These are phyloP conservation scores for Emericellopsis terricola DNA, from an alignment of 495 filamentous ascomycete species.

Conservation along the genomic window DNA sequence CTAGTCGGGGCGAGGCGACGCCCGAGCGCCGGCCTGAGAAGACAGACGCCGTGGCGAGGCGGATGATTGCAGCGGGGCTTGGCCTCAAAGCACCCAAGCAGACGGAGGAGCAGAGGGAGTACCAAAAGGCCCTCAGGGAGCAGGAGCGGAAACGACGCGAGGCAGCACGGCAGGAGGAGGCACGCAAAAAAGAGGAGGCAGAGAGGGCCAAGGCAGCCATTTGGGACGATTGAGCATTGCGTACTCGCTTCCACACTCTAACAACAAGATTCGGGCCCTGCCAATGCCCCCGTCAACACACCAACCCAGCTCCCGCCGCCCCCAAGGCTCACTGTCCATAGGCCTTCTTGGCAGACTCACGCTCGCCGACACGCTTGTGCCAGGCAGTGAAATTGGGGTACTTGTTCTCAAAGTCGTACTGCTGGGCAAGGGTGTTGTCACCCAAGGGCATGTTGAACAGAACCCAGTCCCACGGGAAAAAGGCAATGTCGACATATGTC, in stretches of 20 bases:
- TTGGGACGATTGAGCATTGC: slow-evolving; percentile 69
- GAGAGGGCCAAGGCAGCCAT: slow-evolving; percentile 56
- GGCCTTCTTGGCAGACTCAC: not conserved
- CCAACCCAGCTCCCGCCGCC: too few relatives aligned
- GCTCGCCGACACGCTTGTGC: slow-evolving; percentile 5
- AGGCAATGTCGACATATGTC: slow-evolving; percentile 17
- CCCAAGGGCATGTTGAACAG: not conserved
- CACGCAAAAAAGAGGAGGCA: slow-evolving; percentile 40
- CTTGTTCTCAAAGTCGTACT: slow-evolving; percentile 5
- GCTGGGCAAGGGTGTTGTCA: not conserved
- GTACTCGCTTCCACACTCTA: too few relatives aligned
- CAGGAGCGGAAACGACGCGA: slow-evolving; percentile 68
- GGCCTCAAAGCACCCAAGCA: slow-evolving; percentile 63
- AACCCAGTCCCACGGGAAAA: slow-evolving; percentile 11
- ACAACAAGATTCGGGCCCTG: too few relatives aligned
- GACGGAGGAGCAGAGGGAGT: slow-evolving; percentile 78
- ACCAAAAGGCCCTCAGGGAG: slow-evolving; percentile 68
- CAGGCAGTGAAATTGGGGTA: slow-evolving; percentile 5
- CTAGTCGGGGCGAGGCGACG: slow-evolving; percentile 7
- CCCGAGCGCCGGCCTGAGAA: slow-evolving; percentile 54
- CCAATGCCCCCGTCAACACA: too few relatives aligned
- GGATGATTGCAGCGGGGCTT: slow-evolving; percentile 79
- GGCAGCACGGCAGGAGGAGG: slow-evolving; percentile 43
- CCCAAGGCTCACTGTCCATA: too few relatives aligned
- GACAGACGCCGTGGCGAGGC: slow-evolving; percentile 74